Evolutionary conservation across 495 filamentous ascomycete genomes (phyloP), one percentile per base, ranked within the genome.

Genomic region (Tricharina praecox): DNA sequence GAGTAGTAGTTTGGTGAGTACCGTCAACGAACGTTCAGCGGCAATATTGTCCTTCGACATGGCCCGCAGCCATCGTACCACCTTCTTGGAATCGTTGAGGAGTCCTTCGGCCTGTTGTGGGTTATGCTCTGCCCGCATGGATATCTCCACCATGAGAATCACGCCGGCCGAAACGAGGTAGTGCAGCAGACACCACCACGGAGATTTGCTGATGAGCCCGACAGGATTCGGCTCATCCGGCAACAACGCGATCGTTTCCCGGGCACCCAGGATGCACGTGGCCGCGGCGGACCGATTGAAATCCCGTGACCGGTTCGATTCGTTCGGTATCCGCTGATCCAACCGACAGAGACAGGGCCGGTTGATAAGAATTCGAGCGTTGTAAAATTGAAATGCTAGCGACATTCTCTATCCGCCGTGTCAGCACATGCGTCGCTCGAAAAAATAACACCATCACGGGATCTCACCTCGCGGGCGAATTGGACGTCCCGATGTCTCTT

Each of bases 181-280:
- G 56, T 80, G 77, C 0, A 79, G 57, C 4, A 71, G 65, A 45
- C 67, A 72, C 77, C 77, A 81, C 75, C 76, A 81, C 18, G 74
- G 72, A 2, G 67, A 65, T 19, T 67, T 65, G 13, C 63, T 63
- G 52, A 76, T 70, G 2, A 79, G 58, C 1, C 45, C 45, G 18
- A 52, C 37, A 1, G 61, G 47, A 35, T 61, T 46, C 35, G 59
- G 55, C 16, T 62, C 51, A 15, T 51, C 50, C 2, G 56, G 70
- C n/a, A 81, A 62, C 11, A 78, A 60, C 1, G 60, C 64, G 4
- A 79, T 57, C 49, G 73, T 68, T 26, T 68, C 64, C 23, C 69
- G 68, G 2, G 78, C 78, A 23, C 77, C 68, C 28, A 68, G 62
- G 7, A 81, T 68, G 54, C 77, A 81, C 3, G 66, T 67, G 19